Conservation (phyloP, 345 rosid species). For the Barbarea vulgaris region DNA sequence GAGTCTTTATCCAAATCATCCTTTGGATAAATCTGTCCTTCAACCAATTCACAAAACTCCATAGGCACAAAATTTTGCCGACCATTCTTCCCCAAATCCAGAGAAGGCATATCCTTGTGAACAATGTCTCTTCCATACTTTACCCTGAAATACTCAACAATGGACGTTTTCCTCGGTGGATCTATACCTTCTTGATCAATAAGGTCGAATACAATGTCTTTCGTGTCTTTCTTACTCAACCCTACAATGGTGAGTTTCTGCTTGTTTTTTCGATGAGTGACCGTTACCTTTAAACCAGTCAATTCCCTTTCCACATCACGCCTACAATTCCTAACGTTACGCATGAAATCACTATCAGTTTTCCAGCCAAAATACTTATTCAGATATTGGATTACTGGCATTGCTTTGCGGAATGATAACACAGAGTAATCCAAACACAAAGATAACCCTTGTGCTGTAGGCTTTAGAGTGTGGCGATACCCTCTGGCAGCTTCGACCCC, state of each 20-base stretch:
- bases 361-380: conserved; percentile 41
- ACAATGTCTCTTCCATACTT: conserved; percentile 55
- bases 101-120: conserved; percentile 61
- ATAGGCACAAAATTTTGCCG: conserved; percentile 65
- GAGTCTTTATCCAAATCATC: conserved; percentile 54
- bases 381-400: conserved; percentile 66
- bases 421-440: conserved; percentile 80
- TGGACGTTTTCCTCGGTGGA: conserved; percentile 30
- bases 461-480: conserved; percentile 72
- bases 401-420: conserved; percentile 63
- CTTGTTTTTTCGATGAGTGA: conserved; percentile 65
- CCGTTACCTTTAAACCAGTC: conserved; percentile 60
- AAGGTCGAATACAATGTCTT: conserved; percentile 42
- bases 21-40: conserved; percentile 84
- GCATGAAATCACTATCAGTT: conserved; percentile 27
- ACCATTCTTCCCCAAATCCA: conserved; percentile 64
- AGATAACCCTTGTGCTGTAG: conserved; percentile 68
- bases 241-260: conserved; percentile 59
- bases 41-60: conserved; percentile 76
- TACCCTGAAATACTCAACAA: conserved; percentile 64
- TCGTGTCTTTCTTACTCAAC: conserved; percentile 52
- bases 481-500: conserved; percentile 75
- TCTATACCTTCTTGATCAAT: conserved; percentile 52
- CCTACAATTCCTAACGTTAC: conserved; percentile 34
- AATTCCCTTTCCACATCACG: conserved; percentile 49